Conservation (phyloP, 2,329 filamentous ascomycete species). For the Aureobasidium uvarum region DNA sequence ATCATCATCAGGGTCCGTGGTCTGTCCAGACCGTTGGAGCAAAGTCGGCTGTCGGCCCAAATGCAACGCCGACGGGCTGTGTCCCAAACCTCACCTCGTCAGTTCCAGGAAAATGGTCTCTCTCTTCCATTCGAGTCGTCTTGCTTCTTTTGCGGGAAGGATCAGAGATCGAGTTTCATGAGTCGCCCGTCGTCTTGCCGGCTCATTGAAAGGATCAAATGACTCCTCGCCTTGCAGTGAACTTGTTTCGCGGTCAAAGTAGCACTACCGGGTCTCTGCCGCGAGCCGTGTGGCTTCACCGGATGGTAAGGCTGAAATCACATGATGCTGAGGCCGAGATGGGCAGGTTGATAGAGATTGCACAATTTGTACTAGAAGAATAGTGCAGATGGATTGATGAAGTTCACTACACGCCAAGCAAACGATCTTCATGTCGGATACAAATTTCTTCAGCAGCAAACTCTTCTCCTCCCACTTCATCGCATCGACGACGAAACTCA, state of each 20-base stretch:
- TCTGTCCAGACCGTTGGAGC: slow-evolving; percentile 15
- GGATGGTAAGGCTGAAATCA: slow-evolving; percentile 12
- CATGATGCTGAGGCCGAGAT: not conserved
- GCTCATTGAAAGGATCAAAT: not conserved
- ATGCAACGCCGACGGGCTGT: slow-evolving; percentile 4
- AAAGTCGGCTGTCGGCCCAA: not conserved
- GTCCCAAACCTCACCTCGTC: not conserved
- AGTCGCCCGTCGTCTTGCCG: not conserved
- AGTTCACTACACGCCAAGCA: slow-evolving; percentile 2
- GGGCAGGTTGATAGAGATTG: not conserved
- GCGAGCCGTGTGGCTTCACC: slow-evolving; percentile 12
- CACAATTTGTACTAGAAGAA: not conserved
- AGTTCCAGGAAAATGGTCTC: slow-evolving; percentile 4
- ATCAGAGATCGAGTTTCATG: not conserved
- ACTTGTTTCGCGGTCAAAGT: not conserved
- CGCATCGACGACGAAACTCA: not conserved
- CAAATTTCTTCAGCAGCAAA: not conserved
- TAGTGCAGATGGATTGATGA: not conserved
- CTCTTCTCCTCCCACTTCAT: slow-evolving; percentile 1
- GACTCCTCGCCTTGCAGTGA: not conserved
- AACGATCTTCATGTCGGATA: not conserved
- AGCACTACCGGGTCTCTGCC: not conserved
- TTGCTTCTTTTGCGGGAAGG: not conserved
- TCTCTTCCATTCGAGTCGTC: slow-evolving; percentile 9
- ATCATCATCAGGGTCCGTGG: slow-evolving; percentile 12